A percentile compares a stretch with the other conserved stretches of the same genome.
Conservation (phyloP, 208 protist species). For the Vickermania ingenoplastis region DNA sequence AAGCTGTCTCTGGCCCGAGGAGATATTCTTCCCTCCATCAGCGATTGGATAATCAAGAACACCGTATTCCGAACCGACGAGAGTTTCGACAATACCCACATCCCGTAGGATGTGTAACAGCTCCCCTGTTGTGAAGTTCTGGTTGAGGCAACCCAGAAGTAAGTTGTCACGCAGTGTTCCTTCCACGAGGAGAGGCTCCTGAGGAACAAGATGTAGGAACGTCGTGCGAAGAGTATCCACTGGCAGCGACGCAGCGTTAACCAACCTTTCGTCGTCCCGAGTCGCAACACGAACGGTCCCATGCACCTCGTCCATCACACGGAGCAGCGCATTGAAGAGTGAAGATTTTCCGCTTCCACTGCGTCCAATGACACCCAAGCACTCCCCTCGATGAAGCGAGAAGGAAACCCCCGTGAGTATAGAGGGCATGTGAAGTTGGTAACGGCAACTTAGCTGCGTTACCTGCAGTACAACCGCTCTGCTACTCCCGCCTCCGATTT, state of each 20-base stretch:
- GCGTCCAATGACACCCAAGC: constrained; percentile 62
- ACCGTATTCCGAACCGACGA: neutral
- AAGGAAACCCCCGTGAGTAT: constrained; percentile 64
- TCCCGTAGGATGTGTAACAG: constrained; percentile 8
- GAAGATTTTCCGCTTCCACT: constrained; percentile 84
- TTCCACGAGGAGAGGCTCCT: constrained; percentile 94
- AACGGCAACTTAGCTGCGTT: constrained; percentile 46
- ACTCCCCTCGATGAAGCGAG: constrained; percentile 33
- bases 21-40: constrained; percentile 81
- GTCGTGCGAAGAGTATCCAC: constrained; percentile 57
- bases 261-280: neutral
- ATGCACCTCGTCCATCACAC: constrained; percentile 82
- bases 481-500: neutral
- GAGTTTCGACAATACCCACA: constrained; percentile 1
- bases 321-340: constrained; percentile 64
- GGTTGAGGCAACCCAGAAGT: constrained; percentile 37
- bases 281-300: constrained; percentile 32
- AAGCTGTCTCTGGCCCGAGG: constrained; percentile 93
- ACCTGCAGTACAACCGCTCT: constrained; percentile 37
- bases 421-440: constrained; percentile 47
- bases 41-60: constrained; percentile 48
- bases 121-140: constrained; percentile 30
- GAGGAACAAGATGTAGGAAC: constrained; percentile 95
- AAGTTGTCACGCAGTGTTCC: constrained; percentile 94
- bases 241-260: constrained; percentile 15